These are phyloP conservation scores for Parmales sp. DNA, from an alignment of 108 stramenopile genomes.

Conservation along the genomic window DNA sequence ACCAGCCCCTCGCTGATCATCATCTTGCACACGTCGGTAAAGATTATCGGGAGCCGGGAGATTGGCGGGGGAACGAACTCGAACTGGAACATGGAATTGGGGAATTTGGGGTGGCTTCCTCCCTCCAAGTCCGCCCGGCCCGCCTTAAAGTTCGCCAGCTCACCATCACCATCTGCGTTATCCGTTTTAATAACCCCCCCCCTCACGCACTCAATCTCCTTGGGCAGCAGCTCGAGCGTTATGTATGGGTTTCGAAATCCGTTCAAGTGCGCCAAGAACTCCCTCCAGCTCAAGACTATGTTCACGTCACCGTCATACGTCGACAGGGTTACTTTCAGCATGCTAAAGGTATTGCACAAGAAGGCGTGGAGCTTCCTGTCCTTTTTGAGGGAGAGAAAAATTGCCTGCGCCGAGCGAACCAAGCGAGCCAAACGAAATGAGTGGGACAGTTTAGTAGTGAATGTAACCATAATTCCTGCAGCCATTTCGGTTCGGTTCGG, in stretches of 20 bases:
- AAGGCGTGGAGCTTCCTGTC: slow-evolving; percentile 7
- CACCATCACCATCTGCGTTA: not conserved
- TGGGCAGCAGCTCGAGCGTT: slow-evolving; percentile 20
- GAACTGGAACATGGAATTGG: slow-evolving; percentile 7
- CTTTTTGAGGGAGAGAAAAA: slow-evolving; percentile 8
- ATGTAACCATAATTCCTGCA: too few relatives aligned
- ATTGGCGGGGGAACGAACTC: slow-evolving; percentile 11
- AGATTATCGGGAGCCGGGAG: not conserved
- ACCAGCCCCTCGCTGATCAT: not conserved
- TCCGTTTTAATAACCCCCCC: too few relatives aligned
- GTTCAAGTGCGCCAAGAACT: slow-evolving; percentile 19
- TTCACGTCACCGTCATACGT: slow-evolving; percentile 12
- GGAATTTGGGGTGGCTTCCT: slow-evolving; percentile 6
- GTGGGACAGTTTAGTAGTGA: too few relatives aligned
- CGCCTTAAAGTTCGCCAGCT: not conserved
- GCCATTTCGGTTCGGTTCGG: too few relatives aligned
- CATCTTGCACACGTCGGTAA: slow-evolving; percentile 10
- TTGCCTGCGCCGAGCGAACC: too few relatives aligned
- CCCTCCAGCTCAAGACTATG: slow-evolving; percentile 7
- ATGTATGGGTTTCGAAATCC: slow-evolving; percentile 19
- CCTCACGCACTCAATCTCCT: not conserved
- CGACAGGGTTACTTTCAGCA: slow-evolving; percentile 4
- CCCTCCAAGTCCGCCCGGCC: slow-evolving; percentile 14
- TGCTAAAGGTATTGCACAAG: not conserved
- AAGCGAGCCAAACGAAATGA: too few relatives aligned